Conservation (phyloP, 1,139 yeast genomes). For the Taphrina sp. region DNA sequence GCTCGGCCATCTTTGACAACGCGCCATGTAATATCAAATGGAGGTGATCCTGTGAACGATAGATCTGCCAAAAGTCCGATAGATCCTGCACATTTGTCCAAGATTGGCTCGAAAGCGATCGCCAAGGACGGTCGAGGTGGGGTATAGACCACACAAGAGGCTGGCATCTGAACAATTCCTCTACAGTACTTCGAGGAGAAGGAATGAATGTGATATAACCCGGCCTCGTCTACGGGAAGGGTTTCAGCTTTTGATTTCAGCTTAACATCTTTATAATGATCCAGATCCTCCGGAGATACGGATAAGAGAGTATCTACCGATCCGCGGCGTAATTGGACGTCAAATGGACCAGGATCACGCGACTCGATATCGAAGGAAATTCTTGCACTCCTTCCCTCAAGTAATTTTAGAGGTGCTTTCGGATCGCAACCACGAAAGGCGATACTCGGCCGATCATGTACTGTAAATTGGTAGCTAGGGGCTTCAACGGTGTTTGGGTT, state of each 20-base stretch:
- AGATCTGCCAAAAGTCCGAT: slow-evolving; percentile 76
- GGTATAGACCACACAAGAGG: slow-evolving; percentile 49
- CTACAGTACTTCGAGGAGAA: slow-evolving; percentile 63
- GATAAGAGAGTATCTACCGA: background rate
- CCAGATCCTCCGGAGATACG: slow-evolving; percentile 20
- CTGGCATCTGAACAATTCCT: slow-evolving; percentile 56
- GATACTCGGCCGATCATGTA: slow-evolving; percentile 63
- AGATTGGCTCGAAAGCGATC: slow-evolving; percentile 52
- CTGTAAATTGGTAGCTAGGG: slow-evolving; percentile 52
- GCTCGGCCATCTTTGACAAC: slow-evolving; percentile 45
- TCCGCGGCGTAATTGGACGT: slow-evolving; percentile 7
- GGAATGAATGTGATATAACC: slow-evolving; percentile 56
- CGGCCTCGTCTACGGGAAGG: slow-evolving; percentile 44
- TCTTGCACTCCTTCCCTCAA: slow-evolving; percentile 41
- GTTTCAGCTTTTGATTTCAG: slow-evolving; percentile 38
- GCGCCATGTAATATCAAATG: slow-evolving; percentile 68
- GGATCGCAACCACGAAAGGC: slow-evolving; percentile 45
- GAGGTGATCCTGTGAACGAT: slow-evolving; percentile 71
- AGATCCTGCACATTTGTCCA: slow-evolving; percentile 89
- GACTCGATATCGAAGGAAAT: slow-evolving; percentile 6
- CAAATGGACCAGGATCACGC: slow-evolving; percentile 7
- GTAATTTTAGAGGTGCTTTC: slow-evolving; percentile 43
- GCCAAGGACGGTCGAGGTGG: slow-evolving; percentile 53
- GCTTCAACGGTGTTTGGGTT: slow-evolving; percentile 6
- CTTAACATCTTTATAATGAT: slow-evolving; percentile 29